Evolutionary conservation across 2,329 filamentous ascomycete species (phyloP).

Genomic region (Talaromyces sp.): DNA sequence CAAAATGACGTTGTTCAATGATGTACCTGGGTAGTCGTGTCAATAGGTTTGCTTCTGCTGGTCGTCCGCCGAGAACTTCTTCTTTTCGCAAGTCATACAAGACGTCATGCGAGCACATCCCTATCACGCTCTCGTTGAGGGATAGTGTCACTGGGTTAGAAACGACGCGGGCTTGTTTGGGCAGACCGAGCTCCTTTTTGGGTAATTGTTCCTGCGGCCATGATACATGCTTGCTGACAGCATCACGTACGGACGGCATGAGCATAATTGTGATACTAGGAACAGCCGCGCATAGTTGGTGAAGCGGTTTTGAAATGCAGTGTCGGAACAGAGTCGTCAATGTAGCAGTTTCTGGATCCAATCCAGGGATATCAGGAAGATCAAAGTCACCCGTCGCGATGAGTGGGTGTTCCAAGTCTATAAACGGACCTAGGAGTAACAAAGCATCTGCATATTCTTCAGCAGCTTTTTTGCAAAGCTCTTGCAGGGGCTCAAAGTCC

Average conservation of each 20-base stretch:
- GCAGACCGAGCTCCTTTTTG: constrained; percentile 70
- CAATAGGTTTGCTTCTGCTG: constrained; percentile 59
- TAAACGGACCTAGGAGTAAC: constrained; percentile 79
- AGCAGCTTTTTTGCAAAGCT: constrained; percentile 73
- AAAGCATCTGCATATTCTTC: constrained; percentile 73
- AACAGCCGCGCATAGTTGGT: constrained; percentile 65
- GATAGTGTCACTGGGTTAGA: constrained; percentile 88
- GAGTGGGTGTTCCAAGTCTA: constrained; percentile 87
- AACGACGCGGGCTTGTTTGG: constrained; percentile 71
- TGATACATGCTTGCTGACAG: constrained; percentile 76
- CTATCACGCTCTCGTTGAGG: constrained; percentile 81
- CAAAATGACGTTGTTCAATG: constrained; percentile 87
- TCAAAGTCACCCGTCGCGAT: constrained; percentile 78
- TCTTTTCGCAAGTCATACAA: constrained; percentile 77
- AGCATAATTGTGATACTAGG: constrained; percentile 80
- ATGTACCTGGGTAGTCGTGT: constrained; percentile 72
- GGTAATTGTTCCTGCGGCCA: constrained; percentile 77
- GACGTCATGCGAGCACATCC: constrained; percentile 78
- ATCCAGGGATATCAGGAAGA: constrained; percentile 62
- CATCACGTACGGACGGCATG: constrained; percentile 77
- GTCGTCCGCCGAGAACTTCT: constrained; percentile 61
- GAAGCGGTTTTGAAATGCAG: constrained; percentile 70
- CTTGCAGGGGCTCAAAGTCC: constrained; percentile 80
- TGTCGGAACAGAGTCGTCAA: constrained; percentile 80
- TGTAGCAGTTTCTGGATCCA: constrained; percentile 74